Base-by-base conservation (phyloP, 345 rosid species). In the Psidium guajava region DNA sequence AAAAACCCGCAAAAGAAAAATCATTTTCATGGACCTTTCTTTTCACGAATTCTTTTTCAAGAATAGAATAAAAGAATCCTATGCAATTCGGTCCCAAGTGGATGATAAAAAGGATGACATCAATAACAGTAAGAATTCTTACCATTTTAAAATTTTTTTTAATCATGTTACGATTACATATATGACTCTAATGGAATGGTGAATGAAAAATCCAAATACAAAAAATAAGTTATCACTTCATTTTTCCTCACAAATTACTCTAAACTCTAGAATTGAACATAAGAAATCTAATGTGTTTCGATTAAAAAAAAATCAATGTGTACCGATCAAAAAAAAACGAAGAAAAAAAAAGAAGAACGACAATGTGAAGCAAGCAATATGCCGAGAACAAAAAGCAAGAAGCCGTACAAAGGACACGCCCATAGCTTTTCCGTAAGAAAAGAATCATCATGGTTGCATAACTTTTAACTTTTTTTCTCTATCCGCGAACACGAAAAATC, bases 21-120 rank as follows among this genome's bases (percentile, higher is more conserved):
- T 82, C 25, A 22, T 82, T 82, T 82, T 82, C 47, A 82, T 10
- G 10, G 28, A 82, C 25, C n/a, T 82, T 61, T 85, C 82, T 49
- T 69, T 69, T 36, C 5, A 3, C 47, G 20, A 51, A 36, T 51
- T 52, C 83, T 82, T 22, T 82, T 82, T 82, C 83, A 6, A 22
- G 83, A 82, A 82, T 52, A 82, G 57, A 61, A 84, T 42, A 74
- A 75, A 47, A 84, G 51, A 83, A 86, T 73, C 88, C 40, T 4
- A 24, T 69, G 77, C 24, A 36, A 18, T 69, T 69, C 77, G 89
- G 90, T 91, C 91, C 90, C 93, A 88, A 91, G 5, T 89, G 90
- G 91, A 54, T 7, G 11, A 25, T 57, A 59, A 54, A 7, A 54
- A 53, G 0, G 7, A 44, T 8, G 8, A 53, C 20, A 16, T 6